Conservation (phyloP, 2,329 filamentous ascomycete genomes). For the Penicillium carneum region DNA sequence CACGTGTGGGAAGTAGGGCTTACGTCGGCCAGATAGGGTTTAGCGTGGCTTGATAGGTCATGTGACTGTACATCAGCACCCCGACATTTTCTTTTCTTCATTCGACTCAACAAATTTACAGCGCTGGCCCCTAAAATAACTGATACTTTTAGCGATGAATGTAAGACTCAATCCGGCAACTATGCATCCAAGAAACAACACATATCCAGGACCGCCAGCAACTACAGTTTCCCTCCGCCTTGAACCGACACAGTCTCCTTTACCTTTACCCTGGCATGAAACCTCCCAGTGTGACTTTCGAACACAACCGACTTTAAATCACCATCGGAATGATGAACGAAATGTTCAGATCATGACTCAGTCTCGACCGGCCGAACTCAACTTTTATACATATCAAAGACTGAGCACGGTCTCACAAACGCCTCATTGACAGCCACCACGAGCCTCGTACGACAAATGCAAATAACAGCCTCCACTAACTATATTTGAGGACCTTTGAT, state of each 20-base stretch:
- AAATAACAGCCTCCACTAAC: neutral
- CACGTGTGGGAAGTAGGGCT: slow-evolving; percentile 32
- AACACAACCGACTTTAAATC: neutral
- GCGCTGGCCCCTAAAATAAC: neutral
- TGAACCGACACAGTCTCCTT: neutral
- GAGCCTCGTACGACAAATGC: neutral
- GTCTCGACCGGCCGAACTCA: neutral
- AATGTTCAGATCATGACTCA: slow-evolving; percentile 14
- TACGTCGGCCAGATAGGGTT: slow-evolving; percentile 26
- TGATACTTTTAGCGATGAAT: neutral
- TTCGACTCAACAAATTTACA: neutral
- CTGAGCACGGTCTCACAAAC: slow-evolving; percentile 2
- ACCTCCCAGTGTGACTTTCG: neutral
- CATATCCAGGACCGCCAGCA: neutral
- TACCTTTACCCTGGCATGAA: neutral
- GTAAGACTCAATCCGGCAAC: neutral
- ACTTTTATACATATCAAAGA: neutral
- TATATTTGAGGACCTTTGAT: too few relatives aligned
- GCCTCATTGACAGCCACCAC: neutral
- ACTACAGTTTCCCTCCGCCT: neutral
- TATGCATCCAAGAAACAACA: neutral
- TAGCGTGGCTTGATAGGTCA: slow-evolving; percentile 36
- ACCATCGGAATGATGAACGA: neutral
- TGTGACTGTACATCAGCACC: neutral
- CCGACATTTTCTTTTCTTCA: slow-evolving; percentile 4